These are phyloP conservation scores for Elsinoe necatrix DNA, from an alignment of 2,329 filamentous ascomycete species.

Conservation along the genomic window DNA sequence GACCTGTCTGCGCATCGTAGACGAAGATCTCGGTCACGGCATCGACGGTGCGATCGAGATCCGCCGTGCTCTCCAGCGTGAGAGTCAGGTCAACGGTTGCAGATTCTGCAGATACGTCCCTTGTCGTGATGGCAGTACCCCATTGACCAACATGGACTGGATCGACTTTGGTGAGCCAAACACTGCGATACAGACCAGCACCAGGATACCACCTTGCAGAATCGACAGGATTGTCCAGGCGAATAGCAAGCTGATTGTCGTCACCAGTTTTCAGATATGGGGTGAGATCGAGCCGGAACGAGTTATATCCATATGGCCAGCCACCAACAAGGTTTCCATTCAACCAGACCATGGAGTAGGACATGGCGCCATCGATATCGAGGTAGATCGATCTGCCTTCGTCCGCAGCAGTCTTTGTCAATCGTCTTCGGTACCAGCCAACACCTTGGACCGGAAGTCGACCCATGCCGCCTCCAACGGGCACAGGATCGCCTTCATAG, in stretches of 20 bases:
- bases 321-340: constrained; percentile 44
- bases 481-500: constrained; percentile 23
- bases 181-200: constrained; percentile 46
- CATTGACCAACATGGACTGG: constrained; percentile 42
- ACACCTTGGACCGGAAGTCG: constrained; percentile 45
- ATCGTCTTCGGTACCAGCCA: constrained; percentile 44
- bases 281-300: constrained; percentile 45
- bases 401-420: constrained; percentile 30
- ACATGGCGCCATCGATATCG: constrained; percentile 46
- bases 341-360: constrained; percentile 45
- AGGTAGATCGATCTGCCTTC: constrained; percentile 36
- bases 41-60: constrained; percentile 28
- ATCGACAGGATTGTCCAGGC: constrained; percentile 43
- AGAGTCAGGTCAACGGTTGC: constrained; percentile 41
- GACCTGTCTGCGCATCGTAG: constrained; percentile 28
- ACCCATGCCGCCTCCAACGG: constrained; percentile 36
- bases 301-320: constrained; percentile 46
- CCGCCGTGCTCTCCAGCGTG: constrained; percentile 39
- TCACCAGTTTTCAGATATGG: constrained; percentile 30
- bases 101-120: constrained; percentile 36
- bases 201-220: constrained; percentile 49
- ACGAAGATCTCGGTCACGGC: constrained; percentile 37
- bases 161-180: constrained; percentile 46
- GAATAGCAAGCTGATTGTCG: constrained; percentile 42
- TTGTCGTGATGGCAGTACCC: constrained; percentile 44